Conservation (phyloP, 202 grass and related monocot genomes). For the Hordeum pubiflorum region DNA sequence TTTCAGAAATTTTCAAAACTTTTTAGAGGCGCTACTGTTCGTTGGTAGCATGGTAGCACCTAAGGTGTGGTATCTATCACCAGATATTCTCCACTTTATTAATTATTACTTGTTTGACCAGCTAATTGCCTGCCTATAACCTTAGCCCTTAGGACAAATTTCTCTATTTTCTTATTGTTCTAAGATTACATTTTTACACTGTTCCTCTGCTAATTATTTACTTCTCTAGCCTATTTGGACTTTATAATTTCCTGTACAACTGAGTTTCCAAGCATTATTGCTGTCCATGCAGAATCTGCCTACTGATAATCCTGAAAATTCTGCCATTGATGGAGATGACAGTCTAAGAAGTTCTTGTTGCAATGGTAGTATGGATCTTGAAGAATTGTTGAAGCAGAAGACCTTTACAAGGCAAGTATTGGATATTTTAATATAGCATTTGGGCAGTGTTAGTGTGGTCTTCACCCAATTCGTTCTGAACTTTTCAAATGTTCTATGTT, state of each 20-base stretch:
- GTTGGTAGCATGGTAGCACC: too few species aligned
- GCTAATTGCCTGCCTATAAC: not conserved
- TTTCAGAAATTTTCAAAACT: not conserved
- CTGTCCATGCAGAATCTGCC: conserved; percentile 18
- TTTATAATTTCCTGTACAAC: not conserved
- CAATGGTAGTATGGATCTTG: conserved; percentile 21
- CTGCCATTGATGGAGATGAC: conserved; percentile 8
- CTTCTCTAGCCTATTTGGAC: not conserved
- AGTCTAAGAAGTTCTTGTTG: conserved; percentile 21
- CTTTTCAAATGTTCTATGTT: not conserved
- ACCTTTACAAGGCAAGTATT: conserved; percentile 55
- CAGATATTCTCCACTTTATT: not conserved
- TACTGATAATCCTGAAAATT: conserved; percentile 15
- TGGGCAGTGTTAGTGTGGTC: not conserved
- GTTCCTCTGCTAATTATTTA: not conserved
- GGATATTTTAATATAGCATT: not conserved
- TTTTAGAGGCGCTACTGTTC: not conserved
- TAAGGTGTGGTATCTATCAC: too few species aligned
- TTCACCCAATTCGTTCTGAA: not conserved
- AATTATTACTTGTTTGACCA: not conserved
- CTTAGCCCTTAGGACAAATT: not conserved
- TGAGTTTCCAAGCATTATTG: not conserved
- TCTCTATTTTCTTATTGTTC: not conserved
- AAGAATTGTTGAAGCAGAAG: conserved; percentile 44
- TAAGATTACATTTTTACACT: not conserved